phyloP scores from a whole-genome alignment of 2,329 filamentous ascomycete genomes.

The Myriosclerotinia curreyana region DNA sequence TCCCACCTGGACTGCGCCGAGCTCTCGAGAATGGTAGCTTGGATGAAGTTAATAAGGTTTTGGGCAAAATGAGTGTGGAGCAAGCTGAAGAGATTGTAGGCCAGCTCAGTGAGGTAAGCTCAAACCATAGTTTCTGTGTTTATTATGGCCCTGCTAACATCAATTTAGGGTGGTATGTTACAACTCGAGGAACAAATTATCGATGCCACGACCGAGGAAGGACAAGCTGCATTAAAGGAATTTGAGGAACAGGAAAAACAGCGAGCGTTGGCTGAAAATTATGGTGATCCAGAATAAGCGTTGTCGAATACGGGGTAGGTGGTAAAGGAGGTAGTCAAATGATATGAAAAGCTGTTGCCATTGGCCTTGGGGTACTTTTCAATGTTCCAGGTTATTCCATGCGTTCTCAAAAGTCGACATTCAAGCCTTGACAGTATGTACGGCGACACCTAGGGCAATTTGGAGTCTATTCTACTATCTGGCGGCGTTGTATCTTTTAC shows the following conservation, averaged over 20 bases:
- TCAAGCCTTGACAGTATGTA: no score
- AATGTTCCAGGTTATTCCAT: no score
- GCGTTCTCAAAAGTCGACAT: no score
- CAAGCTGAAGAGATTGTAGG: conserved; percentile 84
- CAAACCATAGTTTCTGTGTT: background rate
- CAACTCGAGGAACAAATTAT: conserved; percentile 92
- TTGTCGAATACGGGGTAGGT: background rate
- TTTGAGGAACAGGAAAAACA: conserved; percentile 59
- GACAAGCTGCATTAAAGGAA: conserved; percentile 71
- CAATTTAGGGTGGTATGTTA: conserved; percentile 69
- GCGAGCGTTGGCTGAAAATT: conserved; percentile 32
- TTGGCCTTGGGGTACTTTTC: no score
- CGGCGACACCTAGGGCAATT: no score
- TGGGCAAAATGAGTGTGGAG: conserved; percentile 83
- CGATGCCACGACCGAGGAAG: conserved; percentile 88
- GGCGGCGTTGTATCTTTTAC: background rate
- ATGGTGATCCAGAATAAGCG: conserved; percentile 40
- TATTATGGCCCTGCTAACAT: conserved; percentile 12
- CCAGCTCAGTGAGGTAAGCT: conserved; percentile 66
- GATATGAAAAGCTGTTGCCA: background rate
- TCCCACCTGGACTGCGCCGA: conserved; percentile 74
- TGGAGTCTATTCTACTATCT: no score
- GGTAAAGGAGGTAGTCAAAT: conserved; percentile 6
- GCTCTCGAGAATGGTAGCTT: conserved; percentile 86
- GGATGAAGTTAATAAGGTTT: conserved; percentile 82